These are phyloP conservation scores for Kluyveromyces siamensis DNA, from an alignment of 805 yeast species.

Conservation along the genomic window DNA sequence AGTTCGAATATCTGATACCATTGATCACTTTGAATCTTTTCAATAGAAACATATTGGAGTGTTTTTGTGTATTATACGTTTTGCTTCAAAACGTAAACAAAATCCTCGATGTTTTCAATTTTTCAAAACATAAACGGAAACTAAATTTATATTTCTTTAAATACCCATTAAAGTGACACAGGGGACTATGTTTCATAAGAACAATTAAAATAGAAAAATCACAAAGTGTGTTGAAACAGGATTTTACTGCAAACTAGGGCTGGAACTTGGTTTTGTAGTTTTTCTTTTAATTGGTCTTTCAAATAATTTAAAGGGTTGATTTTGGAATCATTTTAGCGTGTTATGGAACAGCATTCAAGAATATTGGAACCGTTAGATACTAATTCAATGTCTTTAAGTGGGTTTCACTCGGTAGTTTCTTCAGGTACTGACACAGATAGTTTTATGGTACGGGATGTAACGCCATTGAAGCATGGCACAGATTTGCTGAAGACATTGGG, in stretches of 20 bases:
- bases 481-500: not conserved
- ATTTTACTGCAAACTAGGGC: not conserved
- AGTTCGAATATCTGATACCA: too few relatives aligned
- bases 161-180: not conserved
- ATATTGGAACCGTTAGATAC: conserved; percentile 22
- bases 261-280: not conserved
- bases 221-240: not conserved
- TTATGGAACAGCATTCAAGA: conserved; percentile 6
- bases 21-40: too few relatives aligned
- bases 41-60: too few relatives aligned
- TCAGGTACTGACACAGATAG: conserved; percentile 7
- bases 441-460: conserved; percentile 6
- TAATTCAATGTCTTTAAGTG: conserved; percentile 17
- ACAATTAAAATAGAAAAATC: not conserved
- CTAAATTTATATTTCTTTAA: not conserved
- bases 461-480: conserved; percentile 2
- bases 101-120: not conserved
- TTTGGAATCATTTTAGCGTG: not conserved
- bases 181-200: not conserved
- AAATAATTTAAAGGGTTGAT: not conserved
- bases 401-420: conserved; percentile 12
- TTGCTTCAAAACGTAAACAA: not conserved
- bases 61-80: not conserved
- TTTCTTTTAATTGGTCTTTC: not conserved
- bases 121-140: not conserved